Evolutionary conservation across 805 yeast species (phyloP).

Genomic region (Wickerhamomyces chaumierensis): DNA sequence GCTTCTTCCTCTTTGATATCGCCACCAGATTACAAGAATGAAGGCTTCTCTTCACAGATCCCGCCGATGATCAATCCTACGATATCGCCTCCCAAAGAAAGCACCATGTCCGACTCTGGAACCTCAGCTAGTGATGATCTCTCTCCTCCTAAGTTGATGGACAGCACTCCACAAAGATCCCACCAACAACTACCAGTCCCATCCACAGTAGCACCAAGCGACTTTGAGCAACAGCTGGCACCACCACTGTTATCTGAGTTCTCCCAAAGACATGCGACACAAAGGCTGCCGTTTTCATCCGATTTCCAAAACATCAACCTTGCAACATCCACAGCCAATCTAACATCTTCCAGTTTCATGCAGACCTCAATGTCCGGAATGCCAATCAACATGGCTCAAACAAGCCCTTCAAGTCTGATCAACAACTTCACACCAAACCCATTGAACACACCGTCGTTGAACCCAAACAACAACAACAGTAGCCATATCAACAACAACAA

Average conservation of each 20-base stretch:
- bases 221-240: background rate
- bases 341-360: conserved; percentile 1
- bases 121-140: conserved; percentile 16
- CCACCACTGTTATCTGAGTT: background rate
- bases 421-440: conserved; percentile 6
- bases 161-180: background rate
- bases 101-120: conserved; percentile 9
- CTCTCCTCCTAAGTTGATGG: conserved; percentile 17
- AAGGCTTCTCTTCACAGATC: too few species aligned
- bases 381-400: background rate
- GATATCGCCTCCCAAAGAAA: background rate
- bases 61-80: too few species aligned
- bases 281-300: conserved; percentile 6
- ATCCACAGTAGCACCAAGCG: background rate
- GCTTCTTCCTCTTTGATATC: too few species aligned
- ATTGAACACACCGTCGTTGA: conserved; percentile 2
- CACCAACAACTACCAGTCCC: background rate
- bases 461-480: too few species aligned
- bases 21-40: too few species aligned
- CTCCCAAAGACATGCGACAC: background rate
- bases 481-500: conserved; percentile 1
- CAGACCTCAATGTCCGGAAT: conserved; percentile 7
- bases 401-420: conserved; percentile 2
- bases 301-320: conserved; percentile 9
- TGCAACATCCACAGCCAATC: conserved; percentile 1